phyloP scores from a whole-genome alignment of 352 stramenopile species.

The Globisporangium cystogenes region DNA sequence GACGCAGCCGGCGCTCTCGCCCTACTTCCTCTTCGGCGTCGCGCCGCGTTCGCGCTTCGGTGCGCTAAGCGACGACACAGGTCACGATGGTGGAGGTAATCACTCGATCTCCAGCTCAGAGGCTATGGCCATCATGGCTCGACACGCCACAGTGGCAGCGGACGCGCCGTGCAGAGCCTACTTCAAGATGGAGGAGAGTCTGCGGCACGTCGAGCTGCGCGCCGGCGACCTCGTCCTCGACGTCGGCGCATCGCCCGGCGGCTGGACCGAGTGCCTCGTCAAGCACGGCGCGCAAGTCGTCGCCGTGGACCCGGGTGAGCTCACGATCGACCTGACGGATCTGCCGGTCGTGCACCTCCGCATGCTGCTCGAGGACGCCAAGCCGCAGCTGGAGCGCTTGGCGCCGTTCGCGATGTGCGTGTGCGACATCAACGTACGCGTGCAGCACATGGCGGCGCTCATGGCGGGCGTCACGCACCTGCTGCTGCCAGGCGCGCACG shows the following conservation, averaged over 20 bases:
- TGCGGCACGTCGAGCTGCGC: constrained; percentile 18
- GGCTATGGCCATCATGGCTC: too few species aligned
- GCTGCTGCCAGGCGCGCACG: constrained; percentile 13
- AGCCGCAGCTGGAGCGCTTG: constrained; percentile 16
- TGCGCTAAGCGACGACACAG: too few species aligned
- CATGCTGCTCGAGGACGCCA: constrained; percentile 34
- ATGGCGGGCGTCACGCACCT: constrained; percentile 18
- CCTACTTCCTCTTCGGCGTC: constrained; percentile 37
- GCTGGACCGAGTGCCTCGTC: constrained; percentile 49
- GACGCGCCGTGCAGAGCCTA: constrained; percentile 43
- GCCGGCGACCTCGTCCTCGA: constrained; percentile 30
- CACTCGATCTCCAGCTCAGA: too few species aligned
- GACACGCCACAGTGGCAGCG: background rate
- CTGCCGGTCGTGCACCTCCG: constrained; percentile 34
- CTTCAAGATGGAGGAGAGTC: constrained; percentile 49
- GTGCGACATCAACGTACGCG: constrained; percentile 39
- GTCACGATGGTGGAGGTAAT: too few species aligned
- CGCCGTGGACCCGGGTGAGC: constrained; percentile 41
- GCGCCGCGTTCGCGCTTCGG: background rate
- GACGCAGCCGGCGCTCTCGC: constrained; percentile 17
- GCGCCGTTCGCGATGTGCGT: constrained; percentile 37
- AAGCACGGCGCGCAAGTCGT: constrained; percentile 35
- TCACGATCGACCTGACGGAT: constrained; percentile 24
- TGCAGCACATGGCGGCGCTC: constrained; percentile 22
- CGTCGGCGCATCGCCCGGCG: constrained; percentile 44